Conservation (phyloP, 2,329 filamentous ascomycete species). For the Colletotrichum sp. region DNA sequence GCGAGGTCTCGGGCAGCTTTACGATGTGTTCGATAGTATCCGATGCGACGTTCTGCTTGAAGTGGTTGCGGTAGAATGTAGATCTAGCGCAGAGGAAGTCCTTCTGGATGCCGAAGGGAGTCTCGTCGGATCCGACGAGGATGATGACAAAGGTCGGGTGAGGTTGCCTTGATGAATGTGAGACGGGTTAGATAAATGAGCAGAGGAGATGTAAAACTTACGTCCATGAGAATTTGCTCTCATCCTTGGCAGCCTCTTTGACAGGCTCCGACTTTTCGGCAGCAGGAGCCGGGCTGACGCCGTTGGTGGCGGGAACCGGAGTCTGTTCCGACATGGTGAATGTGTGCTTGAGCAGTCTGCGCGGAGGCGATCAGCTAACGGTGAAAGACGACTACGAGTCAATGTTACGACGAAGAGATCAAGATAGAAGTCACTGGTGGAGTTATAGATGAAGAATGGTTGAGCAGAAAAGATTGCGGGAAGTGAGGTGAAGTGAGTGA, state of each 20-base stretch:
- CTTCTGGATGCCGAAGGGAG: slow-evolving; percentile 63
- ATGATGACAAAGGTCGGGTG: slow-evolving; percentile 62
- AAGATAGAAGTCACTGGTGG: not conserved
- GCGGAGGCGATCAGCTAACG: not conserved
- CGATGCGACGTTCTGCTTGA: slow-evolving; percentile 36
- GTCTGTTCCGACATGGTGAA: slow-evolving; percentile 3
- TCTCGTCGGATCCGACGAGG: slow-evolving; percentile 55
- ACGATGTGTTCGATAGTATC: slow-evolving; percentile 55
- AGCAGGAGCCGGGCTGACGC: not conserved
- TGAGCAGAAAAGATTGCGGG: not conserved
- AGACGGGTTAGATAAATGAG: not conserved
- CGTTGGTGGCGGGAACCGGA: not conserved
- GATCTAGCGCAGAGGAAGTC: slow-evolving; percentile 62
- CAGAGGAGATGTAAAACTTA: slow-evolving; percentile 24
- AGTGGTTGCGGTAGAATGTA: slow-evolving; percentile 50
- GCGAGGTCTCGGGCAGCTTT: slow-evolving; percentile 50
- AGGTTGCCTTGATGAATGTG: slow-evolving; percentile 46
- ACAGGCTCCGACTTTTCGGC: not conserved
- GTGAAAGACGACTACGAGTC: not conserved
- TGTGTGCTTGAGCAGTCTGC: not conserved
- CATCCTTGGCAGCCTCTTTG: not conserved
- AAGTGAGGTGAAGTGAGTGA: not conserved
- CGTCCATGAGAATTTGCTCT: slow-evolving; percentile 41
- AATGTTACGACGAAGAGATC: not conserved
- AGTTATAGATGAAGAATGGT: not conserved